Base-by-base conservation (phyloP, 2,329 filamentous ascomycete species). In the Emergomyces pasteurianus region DNA sequence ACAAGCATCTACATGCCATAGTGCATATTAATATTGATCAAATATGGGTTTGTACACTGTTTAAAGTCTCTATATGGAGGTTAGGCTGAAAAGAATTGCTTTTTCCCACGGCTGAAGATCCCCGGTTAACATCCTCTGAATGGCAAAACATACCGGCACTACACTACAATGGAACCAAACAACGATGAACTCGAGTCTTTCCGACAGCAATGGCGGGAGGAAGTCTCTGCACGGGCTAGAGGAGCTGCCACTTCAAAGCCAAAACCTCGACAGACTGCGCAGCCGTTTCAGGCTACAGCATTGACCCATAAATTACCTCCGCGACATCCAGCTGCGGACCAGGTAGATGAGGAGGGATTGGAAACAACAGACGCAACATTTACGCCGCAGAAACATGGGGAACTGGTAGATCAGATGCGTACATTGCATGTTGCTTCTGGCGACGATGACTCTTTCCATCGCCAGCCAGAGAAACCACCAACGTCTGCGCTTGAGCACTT, bases 401-500 rank as follows among this genome's bases (percentile, higher is more conserved):
- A 72, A 58, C 64, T 78, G 28, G 65, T 71, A 16, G 72, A 74
- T n/a, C 67, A 71, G 34, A 66, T 75, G 12, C 71, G 71, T 31
- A 63, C 70, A 7, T 74, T 73, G 67, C 76, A 63, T 49, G 56
- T 77, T 28, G 63, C 67, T 10, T 60, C 67, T 42, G 60, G 65
- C 10, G 72, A 75, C 50, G 75, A 76, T 59, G 76, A 77, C 66
- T 69, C 67, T 4, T 77, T 78, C 53, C 70, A 69, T 21, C 64
- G 65, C 8, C 67, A 63, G 47, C 60, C 63, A 5, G 63, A 65
- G 56, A 69, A 66, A 26, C 82, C 87, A 66, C 88, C 88, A 4
- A 78, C 79, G 26, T 89, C 92, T 12, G 94, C 94, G 0, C 76
- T 99, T 18, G 94, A 97, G 67, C 89, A 96, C 73, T 97, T 94